Base-by-base conservation (phyloP, 2,329 filamentous ascomycete genomes). In the Xylaria sp. region DNA sequence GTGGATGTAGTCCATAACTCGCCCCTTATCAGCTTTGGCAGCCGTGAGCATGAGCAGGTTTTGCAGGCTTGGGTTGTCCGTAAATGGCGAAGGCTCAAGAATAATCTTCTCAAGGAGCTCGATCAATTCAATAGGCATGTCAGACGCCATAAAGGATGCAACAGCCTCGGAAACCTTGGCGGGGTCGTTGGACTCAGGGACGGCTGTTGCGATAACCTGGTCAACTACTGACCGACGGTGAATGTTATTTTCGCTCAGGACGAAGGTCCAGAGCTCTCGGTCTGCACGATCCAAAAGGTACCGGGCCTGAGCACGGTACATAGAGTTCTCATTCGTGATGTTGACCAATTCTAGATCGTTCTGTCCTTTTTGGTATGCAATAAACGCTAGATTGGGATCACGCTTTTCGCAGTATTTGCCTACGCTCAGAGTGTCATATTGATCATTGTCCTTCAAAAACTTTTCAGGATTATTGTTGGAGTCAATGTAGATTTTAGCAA, bases 331-430 rank as follows among this genome's bases (percentile, higher is more conserved):
- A 76, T 98, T 99, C 77, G 96, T 98, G 78, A 99, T 95, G 81
- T 92, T 96, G 82, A 99, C 95, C 65, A 99, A 88, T 82, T 99
- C 97, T 36, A 99, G 83, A 77, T 99, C 96, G 73, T 99, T 99
- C 82, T 98, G 93, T 21, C 96, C 96, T 85, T 99, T 99, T 75
- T 90, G 88, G 81, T 98, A 99, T 70, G 94, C 93, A 78, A 98
- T 97, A 82, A 92, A 97, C 2, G 93, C 95, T 63, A 99, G 85
- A 79, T 97, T 97, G 71, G 96, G 96, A 76, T 99, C 96, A 39
- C 96, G 92, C 88, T 98, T 98, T 85, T 98, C 95, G 79, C 95
- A 99, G 85, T 99, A 99, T 83, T 97, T 98, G 80, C 96, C 96
- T 64, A 99, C 93, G 27, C 86, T 89, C 48, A 98, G 85, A 3